Percentiles rank a stretch among this genome's conserved stretches.
These are phyloP conservation scores for Moniliophthora roreri DNA, from an alignment of 1,284 basidiomycete species.

Conservation along the genomic window DNA sequence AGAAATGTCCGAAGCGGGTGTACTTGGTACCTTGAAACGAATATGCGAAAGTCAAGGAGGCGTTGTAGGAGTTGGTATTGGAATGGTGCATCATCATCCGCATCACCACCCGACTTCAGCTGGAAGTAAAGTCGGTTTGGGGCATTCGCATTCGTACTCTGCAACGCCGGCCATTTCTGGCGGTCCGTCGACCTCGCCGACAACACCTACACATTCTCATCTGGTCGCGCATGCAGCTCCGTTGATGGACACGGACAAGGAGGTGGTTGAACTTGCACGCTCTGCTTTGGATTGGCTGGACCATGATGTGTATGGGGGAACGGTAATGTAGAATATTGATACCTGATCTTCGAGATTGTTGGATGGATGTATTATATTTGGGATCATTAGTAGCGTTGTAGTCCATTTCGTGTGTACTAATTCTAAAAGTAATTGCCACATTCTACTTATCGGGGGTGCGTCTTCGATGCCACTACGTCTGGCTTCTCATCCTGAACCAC, in stretches of 20 bases:
- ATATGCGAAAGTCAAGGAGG: conserved; percentile 46
- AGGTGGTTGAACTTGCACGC: conserved; percentile 55
- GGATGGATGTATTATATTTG: no score
- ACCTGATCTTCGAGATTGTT: no score
- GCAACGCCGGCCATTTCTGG: background rate
- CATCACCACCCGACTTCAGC: conserved; percentile 12
- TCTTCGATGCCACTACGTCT: no score
- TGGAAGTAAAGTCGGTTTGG: conserved; percentile 8
- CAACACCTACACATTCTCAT: background rate
- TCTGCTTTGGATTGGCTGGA: conserved; percentile 52
- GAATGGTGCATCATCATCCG: conserved; percentile 8
- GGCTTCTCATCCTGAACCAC: no score
- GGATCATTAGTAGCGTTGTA: no score
- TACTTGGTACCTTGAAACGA: conserved; percentile 39
- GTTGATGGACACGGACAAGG: conserved; percentile 46
- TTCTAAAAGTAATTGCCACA: no score
- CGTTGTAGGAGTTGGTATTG: conserved; percentile 28
- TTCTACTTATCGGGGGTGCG: no score
- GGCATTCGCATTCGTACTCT: conserved; percentile 23
- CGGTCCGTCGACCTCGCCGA: background rate
- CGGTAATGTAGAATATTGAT: no score
- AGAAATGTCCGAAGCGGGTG: conserved; percentile 5
- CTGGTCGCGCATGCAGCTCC: background rate
- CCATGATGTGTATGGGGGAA: conserved; percentile 30
- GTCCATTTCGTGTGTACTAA: no score